These are phyloP conservation scores for Pythium insidiosum DNA, from an alignment of 352 stramenopile species.

Conservation along the genomic window DNA sequence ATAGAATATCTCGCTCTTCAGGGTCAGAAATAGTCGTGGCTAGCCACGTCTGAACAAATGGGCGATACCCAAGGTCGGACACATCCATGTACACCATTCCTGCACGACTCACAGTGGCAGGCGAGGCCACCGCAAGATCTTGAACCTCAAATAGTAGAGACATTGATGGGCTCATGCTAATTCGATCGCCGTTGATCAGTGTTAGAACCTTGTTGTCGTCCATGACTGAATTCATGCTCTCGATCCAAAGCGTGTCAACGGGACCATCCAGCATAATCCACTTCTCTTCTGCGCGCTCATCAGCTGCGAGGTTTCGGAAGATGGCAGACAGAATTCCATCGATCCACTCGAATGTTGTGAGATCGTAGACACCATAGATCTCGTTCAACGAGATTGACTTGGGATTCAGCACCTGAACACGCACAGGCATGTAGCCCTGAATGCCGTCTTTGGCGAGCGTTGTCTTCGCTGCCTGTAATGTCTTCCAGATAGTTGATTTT, in stretches of 20 bases:
- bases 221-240: constrained; percentile 89
- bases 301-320: constrained; percentile 65
- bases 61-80: constrained; percentile 70
- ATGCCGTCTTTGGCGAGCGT: constrained; percentile 65
- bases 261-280: constrained; percentile 87
- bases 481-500: constrained; percentile 87
- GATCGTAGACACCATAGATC: constrained; percentile 88
- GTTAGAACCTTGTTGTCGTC: constrained; percentile 86
- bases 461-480: constrained; percentile 62
- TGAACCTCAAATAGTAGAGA: constrained; percentile 94
- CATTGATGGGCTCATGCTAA: constrained; percentile 82
- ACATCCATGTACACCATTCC: constrained; percentile 94
- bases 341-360: constrained; percentile 84
- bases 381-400: constrained; percentile 88
- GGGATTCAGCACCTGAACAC: constrained; percentile 81
- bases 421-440: constrained; percentile 73
- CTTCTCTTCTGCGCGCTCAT: constrained; percentile 74
- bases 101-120: constrained; percentile 89
- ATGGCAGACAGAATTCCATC: constrained; percentile 81
- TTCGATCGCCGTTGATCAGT: constrained; percentile 81
- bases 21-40: constrained; percentile 42
- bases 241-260: constrained; percentile 86
- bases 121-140: constrained; percentile 90
- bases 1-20: constrained; percentile 66
- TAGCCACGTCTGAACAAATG: constrained; percentile 75